Evolutionary conservation across 106 monocot genomes (phyloP), one percentile per base, ranked within the genome.

Genomic region (Dendrobium nobile): DNA sequence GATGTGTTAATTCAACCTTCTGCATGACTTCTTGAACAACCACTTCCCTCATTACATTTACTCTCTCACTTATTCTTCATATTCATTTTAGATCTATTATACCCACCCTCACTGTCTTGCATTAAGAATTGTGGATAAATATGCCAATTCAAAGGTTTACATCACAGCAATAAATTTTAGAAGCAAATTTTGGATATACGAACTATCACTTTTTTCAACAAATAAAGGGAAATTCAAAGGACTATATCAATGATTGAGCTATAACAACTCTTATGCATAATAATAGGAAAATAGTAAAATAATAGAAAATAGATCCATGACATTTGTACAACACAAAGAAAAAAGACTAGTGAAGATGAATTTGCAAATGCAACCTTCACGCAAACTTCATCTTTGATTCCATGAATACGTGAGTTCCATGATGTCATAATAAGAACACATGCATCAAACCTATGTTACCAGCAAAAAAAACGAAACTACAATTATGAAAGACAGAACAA

Each of bases 391-490:
- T 16, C 31, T 31, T 70, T 70, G 31, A 70, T 70, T 70, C 27
- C 70, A 28, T 70, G 33, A 70, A 70, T 37, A 70, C 11, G 70
- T 70, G 33, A 70, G 13, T 70, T 70, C 28, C 70, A 70, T 70
- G 70, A 15, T 11, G 27, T 70, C 70, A 70, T 70, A 74, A 19
- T 74, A 43, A 41, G 40, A 42, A 74, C 20, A 37, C 27, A 44
- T 74, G 74, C 41, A 74, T 44, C 43, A 41, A 74, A 74, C 28
- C 7, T 74, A 42, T 74, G 43, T 37, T 44, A 41, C 41, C 42
- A 70, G 28, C 43, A 44, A 74, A 41, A 41, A 44, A 13, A 44
- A 74, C 22, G 20, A 41, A 74, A 74, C 74, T 42, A 13, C 7
- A 74, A 20, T 74, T 44, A 44, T 74, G 40, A 37, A 74, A 41